A percentile compares a stretch with the other conserved stretches of the same genome.
These are phyloP conservation scores for Mesembryanthemum crystallinum DNA, from an alignment of 148 eudicot genomes.

Conservation along the genomic window DNA sequence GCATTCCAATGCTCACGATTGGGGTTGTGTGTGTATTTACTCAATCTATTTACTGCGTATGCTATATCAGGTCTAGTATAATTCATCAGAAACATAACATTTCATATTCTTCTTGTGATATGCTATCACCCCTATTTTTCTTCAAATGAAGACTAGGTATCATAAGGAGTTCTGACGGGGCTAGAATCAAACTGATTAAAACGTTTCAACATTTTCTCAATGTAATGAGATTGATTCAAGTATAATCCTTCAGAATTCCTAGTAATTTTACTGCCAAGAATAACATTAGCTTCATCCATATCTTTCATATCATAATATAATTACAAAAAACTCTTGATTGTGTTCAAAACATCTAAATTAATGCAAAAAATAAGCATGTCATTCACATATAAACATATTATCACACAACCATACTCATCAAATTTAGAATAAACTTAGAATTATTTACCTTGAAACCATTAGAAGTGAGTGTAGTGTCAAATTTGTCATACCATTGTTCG, in stretches of 20 bases:
- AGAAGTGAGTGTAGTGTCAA: background rate
- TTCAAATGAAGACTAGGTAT: no score
- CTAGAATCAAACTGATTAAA: no score
- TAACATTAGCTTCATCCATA: background rate
- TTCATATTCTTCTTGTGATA: no score
- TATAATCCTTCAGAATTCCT: background rate
- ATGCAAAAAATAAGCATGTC: no score
- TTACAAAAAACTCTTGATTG: no score
- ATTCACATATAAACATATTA: background rate
- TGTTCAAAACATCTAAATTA: no score
- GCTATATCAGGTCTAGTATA: background rate
- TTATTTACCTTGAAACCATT: background rate
- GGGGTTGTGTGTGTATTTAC: background rate
- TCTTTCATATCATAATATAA: no score
- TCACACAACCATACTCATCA: no score
- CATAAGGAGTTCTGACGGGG: no score
- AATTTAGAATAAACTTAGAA: background rate
- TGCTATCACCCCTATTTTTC: no score
- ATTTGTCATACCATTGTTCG: constrained; percentile 4
- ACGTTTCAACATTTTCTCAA: no score
- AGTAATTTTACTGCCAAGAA: background rate
- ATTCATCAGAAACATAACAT: background rate
- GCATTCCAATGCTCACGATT: background rate
- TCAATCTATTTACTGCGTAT: no score
- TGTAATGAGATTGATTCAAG: background rate